Evolutionary conservation across 1,284 basidiomycete species (phyloP).

Genomic region (Bondarzewia mesenterica): DNA sequence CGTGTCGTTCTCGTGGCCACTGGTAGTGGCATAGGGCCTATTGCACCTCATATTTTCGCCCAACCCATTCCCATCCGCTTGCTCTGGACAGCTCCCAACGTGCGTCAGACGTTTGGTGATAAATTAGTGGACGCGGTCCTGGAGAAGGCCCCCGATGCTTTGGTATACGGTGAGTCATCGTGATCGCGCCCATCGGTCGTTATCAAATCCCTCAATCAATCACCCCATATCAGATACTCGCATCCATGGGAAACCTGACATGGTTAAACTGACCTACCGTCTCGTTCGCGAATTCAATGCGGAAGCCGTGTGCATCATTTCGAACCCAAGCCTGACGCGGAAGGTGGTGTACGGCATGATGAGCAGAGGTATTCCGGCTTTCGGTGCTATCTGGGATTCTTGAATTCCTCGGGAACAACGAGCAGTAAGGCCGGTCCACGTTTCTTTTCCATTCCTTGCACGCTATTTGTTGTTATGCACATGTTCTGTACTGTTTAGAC

Average conservation of each 20-base stretch:
- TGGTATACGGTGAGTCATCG: conserved; percentile 41
- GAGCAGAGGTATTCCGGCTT: conserved; percentile 51
- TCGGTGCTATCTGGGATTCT: conserved; percentile 52
- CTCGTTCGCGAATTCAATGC: conserved; percentile 52
- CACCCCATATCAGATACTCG: conserved; percentile 38
- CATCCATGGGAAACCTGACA: conserved; percentile 51
- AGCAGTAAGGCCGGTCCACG: no score
- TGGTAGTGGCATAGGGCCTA: conserved; percentile 53
- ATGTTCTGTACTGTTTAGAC: no score
- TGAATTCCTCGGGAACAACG: conserved; percentile 15
- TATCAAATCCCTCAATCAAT: background rate
- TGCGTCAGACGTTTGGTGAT: conserved; percentile 51
- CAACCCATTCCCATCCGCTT: conserved; percentile 42
- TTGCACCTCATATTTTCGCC: conserved; percentile 45
- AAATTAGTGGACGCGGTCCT: conserved; percentile 47
- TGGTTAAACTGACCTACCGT: conserved; percentile 50
- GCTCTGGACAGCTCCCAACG: conserved; percentile 53
- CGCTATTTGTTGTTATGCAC: no score
- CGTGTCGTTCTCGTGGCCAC: conserved; percentile 54
- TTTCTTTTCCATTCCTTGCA: no score
- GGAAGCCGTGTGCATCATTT: conserved; percentile 54
- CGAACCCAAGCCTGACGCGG: conserved; percentile 53
- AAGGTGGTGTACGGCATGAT: conserved; percentile 56
- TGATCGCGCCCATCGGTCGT: background rate
- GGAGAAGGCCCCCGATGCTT: conserved; percentile 41